Percentiles rank a stretch among this genome's conserved stretches.
Conservation (phyloP, 257 asterid genomes). For the Leptodermis oblonga region DNA sequence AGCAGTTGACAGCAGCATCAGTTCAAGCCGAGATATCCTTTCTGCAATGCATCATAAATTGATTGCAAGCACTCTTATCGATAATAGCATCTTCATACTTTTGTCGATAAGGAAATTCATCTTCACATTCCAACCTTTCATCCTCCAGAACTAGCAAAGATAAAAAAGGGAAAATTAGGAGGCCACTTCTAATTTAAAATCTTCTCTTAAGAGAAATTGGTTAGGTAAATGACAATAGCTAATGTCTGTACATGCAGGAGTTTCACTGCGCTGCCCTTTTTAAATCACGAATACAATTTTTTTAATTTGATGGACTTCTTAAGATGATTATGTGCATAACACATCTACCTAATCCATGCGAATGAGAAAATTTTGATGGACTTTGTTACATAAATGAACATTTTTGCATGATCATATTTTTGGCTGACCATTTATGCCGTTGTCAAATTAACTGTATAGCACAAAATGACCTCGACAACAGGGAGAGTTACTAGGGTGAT, state of each 20-base stretch:
- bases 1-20: conserved; percentile 98
- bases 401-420: not conserved
- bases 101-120: not conserved
- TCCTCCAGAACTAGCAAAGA: not conserved
- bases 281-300: not conserved
- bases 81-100: not conserved
- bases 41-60: conserved; percentile 13
- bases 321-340: not conserved
- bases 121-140: not conserved
- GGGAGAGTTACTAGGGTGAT: conserved; percentile 93
- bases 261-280: conserved; percentile 1
- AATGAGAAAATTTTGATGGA: not conserved
- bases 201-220: not conserved
- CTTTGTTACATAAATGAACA: not conserved
- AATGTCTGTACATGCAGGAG: not conserved
- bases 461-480: conserved; percentile 80
- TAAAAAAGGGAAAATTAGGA: not conserved
- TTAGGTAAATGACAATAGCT: not conserved
- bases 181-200: not conserved
- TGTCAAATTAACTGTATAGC: conserved; percentile 61
- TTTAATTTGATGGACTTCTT: not conserved
- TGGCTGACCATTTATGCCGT: conserved; percentile 13
- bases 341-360: not conserved
- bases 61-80: not conserved
- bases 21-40: conserved; percentile 98